These are phyloP conservation scores for Withania somnifera DNA, from an alignment of 305 asterid species.

Conservation along the genomic window DNA sequence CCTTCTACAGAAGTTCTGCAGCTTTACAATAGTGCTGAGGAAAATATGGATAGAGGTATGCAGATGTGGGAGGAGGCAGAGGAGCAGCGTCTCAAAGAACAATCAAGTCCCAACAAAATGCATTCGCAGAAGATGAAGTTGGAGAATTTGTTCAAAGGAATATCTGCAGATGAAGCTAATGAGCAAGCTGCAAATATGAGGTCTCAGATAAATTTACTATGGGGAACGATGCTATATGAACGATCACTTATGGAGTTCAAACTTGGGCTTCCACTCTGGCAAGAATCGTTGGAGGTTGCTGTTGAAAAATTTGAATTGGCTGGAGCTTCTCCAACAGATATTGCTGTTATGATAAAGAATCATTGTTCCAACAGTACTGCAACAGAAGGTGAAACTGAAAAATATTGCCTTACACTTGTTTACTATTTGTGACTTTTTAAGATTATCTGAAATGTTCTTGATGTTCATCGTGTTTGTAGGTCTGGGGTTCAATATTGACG, in stretches of 20 bases:
- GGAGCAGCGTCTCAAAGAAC: conserved; percentile 28
- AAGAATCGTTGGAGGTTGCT: conserved; percentile 77
- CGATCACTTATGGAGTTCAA: conserved; percentile 84
- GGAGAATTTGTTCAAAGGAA: conserved; percentile 28
- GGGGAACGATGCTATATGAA: conserved; percentile 90
- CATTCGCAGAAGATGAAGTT: conserved; percentile 39
- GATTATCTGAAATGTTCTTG: conserved; percentile 8
- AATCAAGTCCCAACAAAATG: conserved; percentile 24
- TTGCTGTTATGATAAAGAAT: conserved; percentile 78
- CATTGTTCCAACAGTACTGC: conserved; percentile 63
- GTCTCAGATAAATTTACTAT: conserved; percentile 62
- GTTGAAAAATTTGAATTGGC: conserved; percentile 80
- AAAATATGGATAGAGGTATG: conserved; percentile 72
- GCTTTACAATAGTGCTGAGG: conserved; percentile 77
- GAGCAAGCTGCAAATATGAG: conserved; percentile 53
- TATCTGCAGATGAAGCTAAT: conserved; percentile 51
- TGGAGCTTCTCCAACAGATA: conserved; percentile 85
- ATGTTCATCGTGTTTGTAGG: conserved; percentile 35
- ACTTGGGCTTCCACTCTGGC: conserved; percentile 74
- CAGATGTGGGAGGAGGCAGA: conserved; percentile 75
- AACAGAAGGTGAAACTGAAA: conserved; percentile 41
- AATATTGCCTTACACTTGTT: conserved; percentile 2
- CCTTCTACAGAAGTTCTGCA: conserved; percentile 47
- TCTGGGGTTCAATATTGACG: conserved; percentile 71
- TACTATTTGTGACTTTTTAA: neutral